These are phyloP conservation scores for Warburgia ugandensis DNA, from an alignment of 164 flowering plant genomes.

Conservation along the genomic window DNA sequence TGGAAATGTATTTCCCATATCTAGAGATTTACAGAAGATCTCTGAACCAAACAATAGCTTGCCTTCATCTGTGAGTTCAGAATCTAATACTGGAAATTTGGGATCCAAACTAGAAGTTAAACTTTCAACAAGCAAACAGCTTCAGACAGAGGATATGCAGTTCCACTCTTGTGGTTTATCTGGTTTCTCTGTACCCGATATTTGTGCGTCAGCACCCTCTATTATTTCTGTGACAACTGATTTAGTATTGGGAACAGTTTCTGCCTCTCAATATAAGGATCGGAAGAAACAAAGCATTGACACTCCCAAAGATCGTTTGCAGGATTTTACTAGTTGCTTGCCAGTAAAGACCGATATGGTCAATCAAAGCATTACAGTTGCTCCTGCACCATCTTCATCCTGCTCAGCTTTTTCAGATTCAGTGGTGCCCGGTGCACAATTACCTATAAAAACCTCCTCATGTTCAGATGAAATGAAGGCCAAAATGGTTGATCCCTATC, in stretches of 20 bases:
- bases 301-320: slow-evolving; percentile 15
- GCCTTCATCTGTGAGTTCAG: slow-evolving; percentile 12
- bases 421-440: too few relatives aligned
- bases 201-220: slow-evolving; percentile 32
- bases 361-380: too few relatives aligned
- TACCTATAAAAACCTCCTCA: background rate
- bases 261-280: slow-evolving; percentile 23
- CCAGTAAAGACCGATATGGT: slow-evolving; percentile 21
- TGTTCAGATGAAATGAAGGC: too few relatives aligned
- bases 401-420: too few relatives aligned
- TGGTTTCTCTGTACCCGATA: slow-evolving; percentile 10
- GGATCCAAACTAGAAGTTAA: slow-evolving; percentile 16
- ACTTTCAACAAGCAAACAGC: slow-evolving; percentile 22
- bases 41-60: slow-evolving; percentile 3
- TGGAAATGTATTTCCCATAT: slow-evolving; percentile 19
- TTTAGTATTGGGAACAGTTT: slow-evolving; percentile 43
- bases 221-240: slow-evolving; percentile 59
- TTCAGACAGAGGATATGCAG: slow-evolving; percentile 14
- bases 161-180: slow-evolving; percentile 15
- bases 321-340: slow-evolving; percentile 18
- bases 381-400: too few relatives aligned
- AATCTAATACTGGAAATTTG: slow-evolving; percentile 20
- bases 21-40: slow-evolving; percentile 16
- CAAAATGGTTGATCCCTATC: background rate
- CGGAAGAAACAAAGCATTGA: slow-evolving; percentile 13